phyloP scores from a whole-genome alignment of 2,329 filamentous ascomycete species.

The Coniochaeta prunicola region DNA sequence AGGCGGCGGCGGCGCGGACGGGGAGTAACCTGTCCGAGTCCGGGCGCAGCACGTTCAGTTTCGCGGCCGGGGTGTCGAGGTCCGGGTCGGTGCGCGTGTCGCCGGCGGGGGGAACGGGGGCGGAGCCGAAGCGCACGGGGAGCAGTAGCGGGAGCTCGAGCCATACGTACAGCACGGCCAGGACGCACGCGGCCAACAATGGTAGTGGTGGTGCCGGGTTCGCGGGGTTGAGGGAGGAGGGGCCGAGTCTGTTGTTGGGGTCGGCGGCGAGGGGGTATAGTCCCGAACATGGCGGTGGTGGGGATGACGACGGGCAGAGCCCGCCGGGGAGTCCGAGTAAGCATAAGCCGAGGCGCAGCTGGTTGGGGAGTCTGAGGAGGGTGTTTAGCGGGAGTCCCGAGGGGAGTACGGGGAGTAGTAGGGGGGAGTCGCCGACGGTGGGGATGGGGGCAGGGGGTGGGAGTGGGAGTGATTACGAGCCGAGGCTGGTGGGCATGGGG shows the following conservation, averaged over 20 bases:
- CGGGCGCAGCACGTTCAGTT: constrained; percentile 39
- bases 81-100: constrained; percentile 21
- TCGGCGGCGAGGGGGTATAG: not conserved
- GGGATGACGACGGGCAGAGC: constrained; percentile 17
- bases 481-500: constrained; percentile 32
- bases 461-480: constrained; percentile 35
- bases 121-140: constrained; percentile 20
- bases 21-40: constrained; percentile 53
- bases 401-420: constrained; percentile 10
- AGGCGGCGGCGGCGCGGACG: constrained; percentile 45
- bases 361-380: constrained; percentile 61
- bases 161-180: constrained; percentile 44
- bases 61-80: constrained; percentile 10
- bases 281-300: constrained; percentile 21
- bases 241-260: constrained; percentile 38
- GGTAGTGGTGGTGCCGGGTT: constrained; percentile 27
- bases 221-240: constrained; percentile 43
- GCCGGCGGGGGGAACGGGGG: constrained; percentile 1
- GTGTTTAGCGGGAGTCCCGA: constrained; percentile 44
- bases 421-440: constrained; percentile 18
- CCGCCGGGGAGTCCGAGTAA: constrained; percentile 52
- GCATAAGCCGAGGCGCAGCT: constrained; percentile 48
- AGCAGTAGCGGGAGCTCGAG: constrained; percentile 33
- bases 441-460: constrained; percentile 25
- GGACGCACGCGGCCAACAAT: constrained; percentile 19